A percentile compares a stretch with the other conserved stretches of the same genome.
These are phyloP conservation scores for Fraxinus angustifolia DNA, from an alignment of 305 asterid species.

Conservation along the genomic window DNA sequence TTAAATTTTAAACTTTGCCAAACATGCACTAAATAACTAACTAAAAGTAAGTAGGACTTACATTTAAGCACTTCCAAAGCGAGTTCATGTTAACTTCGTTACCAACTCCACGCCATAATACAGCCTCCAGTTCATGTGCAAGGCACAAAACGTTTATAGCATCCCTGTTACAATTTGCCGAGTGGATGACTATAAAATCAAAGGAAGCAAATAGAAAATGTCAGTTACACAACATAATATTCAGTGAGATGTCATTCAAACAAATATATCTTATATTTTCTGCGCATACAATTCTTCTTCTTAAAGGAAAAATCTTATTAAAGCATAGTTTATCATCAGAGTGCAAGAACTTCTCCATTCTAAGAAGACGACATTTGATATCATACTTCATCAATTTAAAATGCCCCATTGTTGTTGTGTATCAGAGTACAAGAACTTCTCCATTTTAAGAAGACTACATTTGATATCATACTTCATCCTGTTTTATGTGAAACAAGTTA, in stretches of 20 bases:
- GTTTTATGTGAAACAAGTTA: slow-evolving; percentile 16
- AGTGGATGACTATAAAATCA: neutral
- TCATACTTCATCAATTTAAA: slow-evolving; percentile 6
- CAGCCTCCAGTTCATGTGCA: neutral
- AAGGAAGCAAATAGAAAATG: slow-evolving; percentile 10
- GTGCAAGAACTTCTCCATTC: slow-evolving; percentile 11
- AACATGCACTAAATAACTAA: neutral
- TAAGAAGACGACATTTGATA: slow-evolving; percentile 8
- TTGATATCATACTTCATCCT: slow-evolving; percentile 8
- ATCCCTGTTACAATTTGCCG: neutral
- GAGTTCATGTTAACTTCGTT: neutral
- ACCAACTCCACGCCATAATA: neutral
- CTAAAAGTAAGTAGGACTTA: slow-evolving; percentile 1
- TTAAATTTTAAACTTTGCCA: neutral
- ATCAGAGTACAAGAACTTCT: slow-evolving; percentile 8
- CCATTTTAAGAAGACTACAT: slow-evolving; percentile 11
- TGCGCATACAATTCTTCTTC: neutral
- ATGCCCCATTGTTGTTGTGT: neutral
- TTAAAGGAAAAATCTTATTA: neutral
- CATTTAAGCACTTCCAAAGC: neutral
- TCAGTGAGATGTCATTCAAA: neutral
- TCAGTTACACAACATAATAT: slow-evolving; percentile 11
- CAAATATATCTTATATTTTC: slow-evolving; percentile 4
- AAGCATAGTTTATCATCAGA: neutral
- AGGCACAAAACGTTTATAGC: neutral